Percentiles rank a stretch among this genome's conserved stretches.
phyloP scores from a whole-genome alignment of 306 rosid genomes.

The Gastrolobium villosum region DNA sequence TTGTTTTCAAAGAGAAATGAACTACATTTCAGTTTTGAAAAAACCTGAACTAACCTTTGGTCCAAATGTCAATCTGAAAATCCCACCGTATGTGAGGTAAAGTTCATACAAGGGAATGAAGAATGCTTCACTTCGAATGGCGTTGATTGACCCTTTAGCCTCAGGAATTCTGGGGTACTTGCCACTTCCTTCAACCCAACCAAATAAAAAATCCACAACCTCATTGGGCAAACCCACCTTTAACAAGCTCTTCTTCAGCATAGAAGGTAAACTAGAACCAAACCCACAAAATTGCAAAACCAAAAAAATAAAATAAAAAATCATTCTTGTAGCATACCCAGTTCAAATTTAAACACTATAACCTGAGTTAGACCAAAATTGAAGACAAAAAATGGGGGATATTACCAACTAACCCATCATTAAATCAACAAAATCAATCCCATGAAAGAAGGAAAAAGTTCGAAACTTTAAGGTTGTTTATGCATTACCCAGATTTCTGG shows the following conservation, averaged over 20 bases:
- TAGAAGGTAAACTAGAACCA: slow-evolving; percentile 66
- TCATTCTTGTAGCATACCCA: slow-evolving; percentile 3
- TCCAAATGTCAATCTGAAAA: slow-evolving; percentile 90
- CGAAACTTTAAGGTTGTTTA: slow-evolving; percentile 37
- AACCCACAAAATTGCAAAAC: slow-evolving; percentile 42
- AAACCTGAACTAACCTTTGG: slow-evolving; percentile 81
- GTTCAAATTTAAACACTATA: slow-evolving; percentile 27
- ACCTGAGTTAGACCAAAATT: neutral
- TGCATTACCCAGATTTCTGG: slow-evolving; percentile 66
- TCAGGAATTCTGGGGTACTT: slow-evolving; percentile 74
- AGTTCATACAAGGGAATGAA: slow-evolving; percentile 92
- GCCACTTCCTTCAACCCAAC: slow-evolving; percentile 56
- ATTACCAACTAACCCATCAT: slow-evolving; percentile 33
- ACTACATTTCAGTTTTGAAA: neutral
- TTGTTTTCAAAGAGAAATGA: slow-evolving; percentile 30
- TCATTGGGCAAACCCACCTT: slow-evolving; percentile 77
- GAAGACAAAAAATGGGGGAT: neutral
- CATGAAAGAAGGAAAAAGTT: neutral
- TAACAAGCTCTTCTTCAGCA: slow-evolving; percentile 66
- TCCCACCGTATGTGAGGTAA: slow-evolving; percentile 89
- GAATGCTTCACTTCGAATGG: slow-evolving; percentile 84
- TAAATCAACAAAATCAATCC: neutral
- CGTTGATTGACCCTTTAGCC: slow-evolving; percentile 80
- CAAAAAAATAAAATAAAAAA: slow-evolving; percentile 27
- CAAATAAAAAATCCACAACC: slow-evolving; percentile 64